Base-by-base conservation (phyloP, 2,329 filamentous ascomycete genomes). In the Rhynchosporium agropyri region DNA sequence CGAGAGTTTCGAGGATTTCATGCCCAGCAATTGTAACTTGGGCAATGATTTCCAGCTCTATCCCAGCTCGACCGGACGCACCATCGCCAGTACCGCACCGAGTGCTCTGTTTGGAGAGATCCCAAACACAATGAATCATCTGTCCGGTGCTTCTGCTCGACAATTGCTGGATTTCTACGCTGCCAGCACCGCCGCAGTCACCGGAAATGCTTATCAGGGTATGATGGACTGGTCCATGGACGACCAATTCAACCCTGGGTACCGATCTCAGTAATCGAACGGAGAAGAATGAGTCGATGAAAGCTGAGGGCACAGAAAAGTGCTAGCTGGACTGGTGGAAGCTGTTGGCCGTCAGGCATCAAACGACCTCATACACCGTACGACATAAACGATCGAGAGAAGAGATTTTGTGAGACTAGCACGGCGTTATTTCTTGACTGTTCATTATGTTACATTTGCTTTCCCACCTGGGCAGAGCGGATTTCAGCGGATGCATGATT, bases 1-100 rank as follows among this genome's bases (percentile, higher is more conserved):
- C 64, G 88, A 91, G 61, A 72, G 70, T 3, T 74, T 72, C 49
- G 69, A 70, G 31, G 70, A 72, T 58, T 65, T 70, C 38, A 54
- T 67, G n/a, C 69, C 71, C 20, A 60, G 57, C 43, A 68, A 69
- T 45, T 66, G 65, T 51, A 62, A 71, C 40, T 45, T 67, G 13
- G 64, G 33, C 33, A 63, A 65, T 48, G 71, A 74, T 48, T 74
- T 74, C 58, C 70, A 70, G 50, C 71, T 74, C 46, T 74, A 72
- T 51, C 68, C 68, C n/a, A 65, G 61, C 15, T 70, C 67, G 38
- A 68, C 65, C 15, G 63, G 65, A 28, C 67, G 68, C 28, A 69
- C 68, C 3, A 60, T 68, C 42, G 58, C 65, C 31, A 71, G 64
- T 54, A 67, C 67, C 10, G 67, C 69, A 3, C 67, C 70, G 6